These are phyloP conservation scores for Schizothecium vesticola DNA, from an alignment of 495 filamentous ascomycete species.

Conservation along the genomic window DNA sequence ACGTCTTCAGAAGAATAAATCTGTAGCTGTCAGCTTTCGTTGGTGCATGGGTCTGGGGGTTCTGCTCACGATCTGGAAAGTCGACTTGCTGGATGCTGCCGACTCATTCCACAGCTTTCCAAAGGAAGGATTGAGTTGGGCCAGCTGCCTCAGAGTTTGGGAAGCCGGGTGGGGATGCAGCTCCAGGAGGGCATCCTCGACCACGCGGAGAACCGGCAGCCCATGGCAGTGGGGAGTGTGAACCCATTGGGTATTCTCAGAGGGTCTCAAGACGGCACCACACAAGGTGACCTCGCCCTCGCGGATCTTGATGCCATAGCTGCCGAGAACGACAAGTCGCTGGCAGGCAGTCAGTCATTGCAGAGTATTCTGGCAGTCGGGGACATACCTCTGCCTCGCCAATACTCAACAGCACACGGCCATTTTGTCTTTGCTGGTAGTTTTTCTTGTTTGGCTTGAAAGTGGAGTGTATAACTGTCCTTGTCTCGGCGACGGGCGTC, in stretches of 20 bases:
- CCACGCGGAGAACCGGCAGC: constrained; percentile 62
- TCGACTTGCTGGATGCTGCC: constrained; percentile 9
- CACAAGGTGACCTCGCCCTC: constrained; percentile 55
- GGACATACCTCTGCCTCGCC: constrained; percentile 43
- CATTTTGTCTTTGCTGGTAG: constrained; percentile 32
- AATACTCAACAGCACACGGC: constrained; percentile 30
- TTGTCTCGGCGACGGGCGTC: constrained; percentile 8
- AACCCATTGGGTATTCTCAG: constrained; percentile 51
- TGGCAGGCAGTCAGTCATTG: constrained; percentile 25
- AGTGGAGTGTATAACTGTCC: constrained; percentile 30
- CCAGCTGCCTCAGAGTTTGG: constrained; percentile 52
- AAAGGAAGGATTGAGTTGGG: constrained; percentile 62
- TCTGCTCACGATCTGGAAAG: constrained; percentile 37
- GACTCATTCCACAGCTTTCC: constrained; percentile 66
- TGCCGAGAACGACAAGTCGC: constrained; percentile 64
- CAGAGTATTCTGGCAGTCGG: too few relatives aligned
- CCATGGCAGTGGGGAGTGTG: constrained; percentile 74
- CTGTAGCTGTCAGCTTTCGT: constrained; percentile 28
- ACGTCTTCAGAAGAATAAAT: constrained; percentile 43
- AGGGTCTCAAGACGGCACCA: constrained; percentile 58
- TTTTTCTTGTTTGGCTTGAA: constrained; percentile 43
- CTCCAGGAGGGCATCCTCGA: constrained; percentile 46
- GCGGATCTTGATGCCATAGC: constrained; percentile 65
- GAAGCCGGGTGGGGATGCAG: constrained; percentile 47
- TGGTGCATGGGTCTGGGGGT: not conserved